Evolutionary conservation across 768 basidiomycete species (phyloP).

Genomic region (Agaricus sinodeliciosus): DNA sequence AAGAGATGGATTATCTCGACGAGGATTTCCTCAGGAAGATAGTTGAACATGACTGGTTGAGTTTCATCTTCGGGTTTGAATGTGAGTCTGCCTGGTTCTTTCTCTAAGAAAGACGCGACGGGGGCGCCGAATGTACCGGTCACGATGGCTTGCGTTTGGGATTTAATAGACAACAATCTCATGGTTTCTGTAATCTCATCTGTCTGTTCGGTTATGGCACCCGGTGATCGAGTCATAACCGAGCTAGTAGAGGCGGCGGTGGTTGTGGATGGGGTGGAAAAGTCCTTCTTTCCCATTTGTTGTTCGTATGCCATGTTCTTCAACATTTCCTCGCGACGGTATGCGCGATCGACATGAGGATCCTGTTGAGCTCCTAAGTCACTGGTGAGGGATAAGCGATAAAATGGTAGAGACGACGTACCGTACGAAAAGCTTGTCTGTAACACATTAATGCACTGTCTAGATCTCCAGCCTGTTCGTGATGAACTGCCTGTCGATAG

Average conservation of each 20-base stretch:
- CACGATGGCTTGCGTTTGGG: constrained; percentile 14
- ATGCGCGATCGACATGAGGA: constrained; percentile 67
- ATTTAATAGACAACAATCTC: constrained; percentile 13
- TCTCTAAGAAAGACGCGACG: constrained; percentile 39
- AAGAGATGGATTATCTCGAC: constrained; percentile 59
- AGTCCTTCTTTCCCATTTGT: constrained; percentile 11
- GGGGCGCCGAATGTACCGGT: constrained; percentile 41
- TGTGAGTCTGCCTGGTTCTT: constrained; percentile 21
- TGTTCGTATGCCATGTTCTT: constrained; percentile 25
- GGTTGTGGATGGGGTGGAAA: not conserved
- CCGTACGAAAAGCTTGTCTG: constrained; percentile 71
- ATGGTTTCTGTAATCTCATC: constrained; percentile 21
- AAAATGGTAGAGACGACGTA: constrained; percentile 15
- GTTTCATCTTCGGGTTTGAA: constrained; percentile 72
- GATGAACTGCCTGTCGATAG: constrained; percentile 64
- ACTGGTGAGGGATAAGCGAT: constrained; percentile 5
- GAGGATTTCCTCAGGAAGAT: constrained; percentile 73
- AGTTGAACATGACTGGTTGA: constrained; percentile 44
- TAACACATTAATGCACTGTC: constrained; percentile 75
- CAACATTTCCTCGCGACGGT: constrained; percentile 51
- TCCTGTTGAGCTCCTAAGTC: constrained; percentile 28
- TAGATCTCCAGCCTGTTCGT: constrained; percentile 68
- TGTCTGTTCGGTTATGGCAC: not conserved
- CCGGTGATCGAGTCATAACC: not conserved
- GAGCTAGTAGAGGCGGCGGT: not conserved